Evolutionary conservation across 169 alveolate species (phyloP), one percentile per base, ranked within the genome.

Genomic region (Cardiosporidium cionae): DNA sequence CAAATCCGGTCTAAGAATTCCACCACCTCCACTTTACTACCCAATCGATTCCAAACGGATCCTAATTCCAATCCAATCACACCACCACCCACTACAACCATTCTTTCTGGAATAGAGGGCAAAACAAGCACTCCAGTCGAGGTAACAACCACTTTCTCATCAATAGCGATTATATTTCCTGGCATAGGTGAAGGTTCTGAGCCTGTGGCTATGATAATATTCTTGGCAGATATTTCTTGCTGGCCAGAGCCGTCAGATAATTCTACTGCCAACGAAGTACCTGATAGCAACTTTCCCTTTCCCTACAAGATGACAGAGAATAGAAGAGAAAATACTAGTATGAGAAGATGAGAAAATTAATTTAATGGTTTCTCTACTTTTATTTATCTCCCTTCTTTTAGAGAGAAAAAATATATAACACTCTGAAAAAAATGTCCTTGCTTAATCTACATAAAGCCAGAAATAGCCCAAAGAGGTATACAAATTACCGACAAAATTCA

Each of bases 41-140:
- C 98, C 44, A 96, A 76, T 76, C 98, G 86, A 32, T 87, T 75
- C 88, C 93, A 96, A 7, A 95, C 98, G 2, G 96, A 87, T 37
- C 98, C 98, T 35, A 96, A 82, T 83, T 96, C 99, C n/a, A 96
- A 91, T 31, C 99, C 99, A 52, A 96, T 95, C 34, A 95, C 98
- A 22, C 99, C 99, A n/a, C 98, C 98, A n/a, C 99, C 99, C 62
- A 95, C 89, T 29, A 95, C 96, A 23, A 93, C 89, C 81, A 96
- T 52, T 63, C 82, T 86, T 87, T 91, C 87, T 16, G 98, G 98
- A 37, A 93, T 92, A 71, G 84, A 62, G 29, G 81, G 72, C 32
- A 92, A 28, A 32, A 72, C 65, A 25, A 70, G 37, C 0, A 76
- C 79, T 7, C 84, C 84, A 7, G 79, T 72, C 7, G 79, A 70